Evolutionary conservation across 495 filamentous ascomycete genomes (phyloP).

Genomic region (Aspergillus panamensis): DNA sequence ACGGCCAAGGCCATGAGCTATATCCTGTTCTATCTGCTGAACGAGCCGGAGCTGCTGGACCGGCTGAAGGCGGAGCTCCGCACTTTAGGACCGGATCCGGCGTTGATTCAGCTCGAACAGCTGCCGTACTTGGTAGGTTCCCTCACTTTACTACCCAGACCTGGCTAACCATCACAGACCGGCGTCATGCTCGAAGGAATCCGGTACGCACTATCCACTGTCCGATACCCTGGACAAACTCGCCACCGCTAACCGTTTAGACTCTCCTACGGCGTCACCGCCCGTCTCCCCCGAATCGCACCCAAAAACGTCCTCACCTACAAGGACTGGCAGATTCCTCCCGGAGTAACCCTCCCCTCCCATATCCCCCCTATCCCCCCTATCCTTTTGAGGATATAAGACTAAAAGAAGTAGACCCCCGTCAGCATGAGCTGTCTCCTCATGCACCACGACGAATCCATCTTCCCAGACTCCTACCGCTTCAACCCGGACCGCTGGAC

Average conservation of each 20-base stretch:
- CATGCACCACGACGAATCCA: slow-evolving; percentile 37
- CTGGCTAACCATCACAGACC: slow-evolving; percentile 10
- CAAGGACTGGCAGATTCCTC: slow-evolving; percentile 25
- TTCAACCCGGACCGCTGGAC: slow-evolving; percentile 48
- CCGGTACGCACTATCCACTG: slow-evolving; percentile 14
- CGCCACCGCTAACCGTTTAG: slow-evolving; percentile 8
- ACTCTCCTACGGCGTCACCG: slow-evolving; percentile 30
- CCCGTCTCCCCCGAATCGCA: slow-evolving; percentile 39
- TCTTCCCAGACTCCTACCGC: slow-evolving; percentile 39
- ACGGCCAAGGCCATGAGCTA: slow-evolving; percentile 38
- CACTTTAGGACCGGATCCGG: slow-evolving; percentile 16
- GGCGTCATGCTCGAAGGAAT: slow-evolving; percentile 34
- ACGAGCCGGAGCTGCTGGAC: slow-evolving; percentile 29
- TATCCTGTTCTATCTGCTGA: slow-evolving; percentile 40
- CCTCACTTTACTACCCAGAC: not conserved
- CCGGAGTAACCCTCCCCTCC: slow-evolving; percentile 22
- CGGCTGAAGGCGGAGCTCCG: slow-evolving; percentile 30
- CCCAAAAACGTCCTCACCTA: slow-evolving; percentile 27
- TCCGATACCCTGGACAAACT: not conserved
- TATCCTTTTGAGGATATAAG: no score
- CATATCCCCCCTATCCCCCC: no score
- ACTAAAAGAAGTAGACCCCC: slow-evolving; percentile 34
- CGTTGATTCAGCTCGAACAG: slow-evolving; percentile 29
- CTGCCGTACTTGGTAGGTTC: slow-evolving; percentile 32
- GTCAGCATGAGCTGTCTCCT: slow-evolving; percentile 41